Evolutionary conservation across 768 basidiomycete genomes (phyloP).

Genomic region (Boletus tomentosulus): DNA sequence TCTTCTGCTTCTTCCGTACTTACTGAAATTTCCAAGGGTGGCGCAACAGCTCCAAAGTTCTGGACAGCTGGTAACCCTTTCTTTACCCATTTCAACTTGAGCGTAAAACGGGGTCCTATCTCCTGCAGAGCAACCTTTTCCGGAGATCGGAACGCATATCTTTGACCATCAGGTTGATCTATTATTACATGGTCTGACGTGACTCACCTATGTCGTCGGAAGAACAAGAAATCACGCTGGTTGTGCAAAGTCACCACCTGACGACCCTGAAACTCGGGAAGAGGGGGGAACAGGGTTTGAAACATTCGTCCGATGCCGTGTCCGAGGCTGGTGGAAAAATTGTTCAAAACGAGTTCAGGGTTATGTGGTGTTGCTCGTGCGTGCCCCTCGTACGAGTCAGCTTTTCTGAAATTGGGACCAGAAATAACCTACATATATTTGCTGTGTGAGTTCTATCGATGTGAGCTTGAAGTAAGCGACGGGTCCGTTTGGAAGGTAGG

Average conservation of each 20-base stretch:
- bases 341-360: constrained; percentile 93
- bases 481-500: constrained; percentile 88
- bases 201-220: constrained; percentile 85
- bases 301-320: constrained; percentile 93
- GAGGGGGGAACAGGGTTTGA: constrained; percentile 91
- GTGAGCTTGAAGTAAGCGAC: constrained; percentile 95
- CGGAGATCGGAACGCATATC: constrained; percentile 87
- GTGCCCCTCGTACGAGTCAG: constrained; percentile 59
- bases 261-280: constrained; percentile 92
- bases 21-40: constrained; percentile 51
- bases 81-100: constrained; percentile 86
- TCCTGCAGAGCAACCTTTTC: constrained; percentile 94
- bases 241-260: constrained; percentile 98
- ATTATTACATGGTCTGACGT: background rate
- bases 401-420: background rate
- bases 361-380: constrained; percentile 89
- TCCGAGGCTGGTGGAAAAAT: constrained; percentile 90
- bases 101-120: constrained; percentile 95
- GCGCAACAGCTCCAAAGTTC: constrained; percentile 59
- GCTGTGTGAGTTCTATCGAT: constrained; percentile 78
- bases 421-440: constrained; percentile 66
- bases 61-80: constrained; percentile 84
- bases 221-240: constrained; percentile 96
- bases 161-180: constrained; percentile 28
- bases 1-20: constrained; percentile 31